Conservation (phyloP, 305 asterid species). For the Caryopteris hybrid region DNA sequence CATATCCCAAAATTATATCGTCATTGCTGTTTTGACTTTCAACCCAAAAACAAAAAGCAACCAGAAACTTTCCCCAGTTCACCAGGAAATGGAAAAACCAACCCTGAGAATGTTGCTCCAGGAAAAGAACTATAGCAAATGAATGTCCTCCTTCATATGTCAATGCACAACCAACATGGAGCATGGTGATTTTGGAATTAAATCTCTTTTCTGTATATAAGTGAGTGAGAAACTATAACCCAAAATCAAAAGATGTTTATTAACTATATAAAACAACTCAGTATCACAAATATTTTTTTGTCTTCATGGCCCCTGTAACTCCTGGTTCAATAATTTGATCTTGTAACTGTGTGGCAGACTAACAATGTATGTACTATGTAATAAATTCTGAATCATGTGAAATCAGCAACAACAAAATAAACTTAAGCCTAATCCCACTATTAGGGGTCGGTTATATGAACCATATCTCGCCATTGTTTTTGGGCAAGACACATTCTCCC, state of each 20-base stretch:
- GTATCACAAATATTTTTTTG: no score
- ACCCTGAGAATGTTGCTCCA: not conserved
- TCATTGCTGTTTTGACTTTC: not conserved
- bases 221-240: not conserved
- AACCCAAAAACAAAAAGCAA: not conserved
- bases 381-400: not conserved
- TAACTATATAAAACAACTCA: not conserved
- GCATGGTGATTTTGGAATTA: not conserved
- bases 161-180: not conserved
- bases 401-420: not conserved
- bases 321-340: not conserved
- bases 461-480: no score
- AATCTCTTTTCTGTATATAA: not conserved
- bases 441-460: no score
- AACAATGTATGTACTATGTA: not conserved
- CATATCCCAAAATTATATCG: not conserved
- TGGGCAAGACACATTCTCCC: no score
- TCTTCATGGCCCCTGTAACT: not conserved
- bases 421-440: no score
- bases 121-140: not conserved
- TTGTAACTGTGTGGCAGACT: not conserved
- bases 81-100: not conserved
- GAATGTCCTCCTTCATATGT: not conserved
- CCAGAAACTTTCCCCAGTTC: not conserved
- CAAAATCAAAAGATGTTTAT: not conserved